Base-by-base conservation (phyloP, 257 asterid genomes). In the Salvia splendens region DNA sequence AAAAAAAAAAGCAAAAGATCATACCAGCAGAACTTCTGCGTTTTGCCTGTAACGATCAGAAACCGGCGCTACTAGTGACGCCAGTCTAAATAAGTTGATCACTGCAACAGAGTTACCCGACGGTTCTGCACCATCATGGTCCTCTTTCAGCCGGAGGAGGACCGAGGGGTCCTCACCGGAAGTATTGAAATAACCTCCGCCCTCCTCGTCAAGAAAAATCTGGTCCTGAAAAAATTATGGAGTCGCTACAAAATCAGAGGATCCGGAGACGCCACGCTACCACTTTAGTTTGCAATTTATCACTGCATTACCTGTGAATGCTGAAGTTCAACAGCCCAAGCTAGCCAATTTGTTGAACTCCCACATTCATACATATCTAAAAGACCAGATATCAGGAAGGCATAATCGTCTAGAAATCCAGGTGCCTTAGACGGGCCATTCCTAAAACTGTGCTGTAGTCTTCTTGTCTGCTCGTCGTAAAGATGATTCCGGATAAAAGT, bases 101-200 rank as follows among this genome's bases (percentile, higher is more conserved):
- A 78, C 86, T 0, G 99, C 81, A 56, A 90, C 91, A 6, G 99
- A 93, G 80, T 93, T 93, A 10, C 96, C 99, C 0, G 99, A 93
- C 28, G 99, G 99, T 74, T 93, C 99, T 4, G 99, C 99, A 12
- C 97, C 97, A 43, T 93, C 99, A 7, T 90, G 89, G 68, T 93
- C 97, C 83, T 93, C 99, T 77, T 92, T 92, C 77, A 88, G 88
- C 6, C 97, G 90, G 15, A 93, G 96, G 61, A 93, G 97, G 67
- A 93, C 82, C 0, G 97, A 93, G 28, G 97, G 91, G 71, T 93
- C 99, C 53, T 85, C 92, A 0, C 99, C 99, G 0, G 87, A 79
- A 10, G 96, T 88, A 64, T 87, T 93, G 80, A 83, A 93, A 69
- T 93, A 93, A 46, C 91, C 99, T 52, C 99, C 99, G 35, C 97